phyloP scores from a whole-genome alignment of 345 rosid species.

The Eucalyptus grandis region DNA sequence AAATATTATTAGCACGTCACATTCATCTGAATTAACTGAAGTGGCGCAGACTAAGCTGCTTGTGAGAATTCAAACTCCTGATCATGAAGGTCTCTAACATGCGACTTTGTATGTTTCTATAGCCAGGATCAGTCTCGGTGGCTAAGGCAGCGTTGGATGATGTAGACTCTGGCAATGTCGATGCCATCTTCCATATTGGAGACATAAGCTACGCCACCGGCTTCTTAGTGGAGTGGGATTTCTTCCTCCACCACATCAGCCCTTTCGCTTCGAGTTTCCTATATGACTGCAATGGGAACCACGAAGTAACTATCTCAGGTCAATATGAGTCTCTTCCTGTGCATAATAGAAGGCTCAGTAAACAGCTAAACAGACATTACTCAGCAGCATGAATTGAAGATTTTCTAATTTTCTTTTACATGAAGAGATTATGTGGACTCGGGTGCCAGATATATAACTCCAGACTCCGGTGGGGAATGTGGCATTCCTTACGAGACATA shows the following conservation, averaged over 20 bases:
- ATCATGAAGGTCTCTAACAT: neutral
- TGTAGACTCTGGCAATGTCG: conserved; percentile 21
- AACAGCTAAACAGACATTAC: neutral
- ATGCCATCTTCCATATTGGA: conserved; percentile 66
- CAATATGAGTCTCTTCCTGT: neutral
- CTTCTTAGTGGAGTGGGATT: conserved; percentile 68
- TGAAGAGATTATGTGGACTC: conserved; percentile 37
- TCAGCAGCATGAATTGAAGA: neutral
- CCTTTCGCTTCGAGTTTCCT: conserved; percentile 52
- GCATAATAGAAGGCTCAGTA: neutral
- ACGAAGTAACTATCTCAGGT: conserved; percentile 18
- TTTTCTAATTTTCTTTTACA: neutral
- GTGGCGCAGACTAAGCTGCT: neutral
- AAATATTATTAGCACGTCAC: neutral
- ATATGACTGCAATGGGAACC: conserved; percentile 76
- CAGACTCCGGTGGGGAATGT: conserved; percentile 73
- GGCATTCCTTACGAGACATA: conserved; percentile 61
- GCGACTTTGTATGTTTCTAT: neutral
- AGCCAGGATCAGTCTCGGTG: conserved; percentile 64
- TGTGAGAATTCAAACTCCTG: neutral
- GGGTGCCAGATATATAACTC: conserved; percentile 21
- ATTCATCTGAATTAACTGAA: neutral
- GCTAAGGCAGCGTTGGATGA: conserved; percentile 31
- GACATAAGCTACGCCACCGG: conserved; percentile 79
- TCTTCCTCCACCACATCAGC: conserved; percentile 35